Evolutionary conservation across 2,329 filamentous ascomycete genomes (phyloP), one percentile per base, ranked within the genome.

Genomic region (Madurella fahalii): DNA sequence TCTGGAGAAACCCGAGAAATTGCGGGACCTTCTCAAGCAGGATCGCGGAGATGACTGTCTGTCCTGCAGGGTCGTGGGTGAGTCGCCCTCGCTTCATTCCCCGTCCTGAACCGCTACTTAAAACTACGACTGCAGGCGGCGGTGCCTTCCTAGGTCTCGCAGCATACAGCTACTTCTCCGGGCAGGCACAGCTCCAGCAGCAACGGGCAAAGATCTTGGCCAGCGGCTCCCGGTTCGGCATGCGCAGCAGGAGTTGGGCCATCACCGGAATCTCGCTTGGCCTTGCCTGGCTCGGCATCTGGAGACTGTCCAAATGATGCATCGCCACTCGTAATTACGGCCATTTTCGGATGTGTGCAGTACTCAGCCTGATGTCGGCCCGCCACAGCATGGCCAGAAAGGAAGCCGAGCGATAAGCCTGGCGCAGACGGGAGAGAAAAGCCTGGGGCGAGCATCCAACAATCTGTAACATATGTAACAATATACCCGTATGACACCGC

Each of bases 111-210:
- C 41, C 41, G 25, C 39, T 40, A 11, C 50, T 54, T n/a, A 57
- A 8, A 8, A 44, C 31, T 20, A 31, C 5, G 9, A 20, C 3
- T 18, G 53, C 63, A 92, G 89, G 89, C 43, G 86, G 87, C 65
- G 79, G 84, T 40, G 86, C 88, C 1, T 90, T 94, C 60, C 75
- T 90, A 53, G 87, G 86, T 1, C 81, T 93, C 15, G 89, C 84
- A 3, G 84, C 78, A 1, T 94, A 92, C 72, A 91, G 84, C 69
- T 92, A 91, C 72, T 76, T 84, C 58, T 88, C 86, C 2, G 89
- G 89, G 54, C 86, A 85, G 70, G 75, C 77, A 48, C 87, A 92
- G 69, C 80, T 94, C 31, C 79, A 84, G 63, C 76, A 78, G 63
- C 85, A 89, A 68, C 78, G 80, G 57, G 75, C 77, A n/a, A 71